Evolutionary conservation across 192 early-diverging fungal genomes (phyloP).

Genomic region (Rhizophlyctis rosea): DNA sequence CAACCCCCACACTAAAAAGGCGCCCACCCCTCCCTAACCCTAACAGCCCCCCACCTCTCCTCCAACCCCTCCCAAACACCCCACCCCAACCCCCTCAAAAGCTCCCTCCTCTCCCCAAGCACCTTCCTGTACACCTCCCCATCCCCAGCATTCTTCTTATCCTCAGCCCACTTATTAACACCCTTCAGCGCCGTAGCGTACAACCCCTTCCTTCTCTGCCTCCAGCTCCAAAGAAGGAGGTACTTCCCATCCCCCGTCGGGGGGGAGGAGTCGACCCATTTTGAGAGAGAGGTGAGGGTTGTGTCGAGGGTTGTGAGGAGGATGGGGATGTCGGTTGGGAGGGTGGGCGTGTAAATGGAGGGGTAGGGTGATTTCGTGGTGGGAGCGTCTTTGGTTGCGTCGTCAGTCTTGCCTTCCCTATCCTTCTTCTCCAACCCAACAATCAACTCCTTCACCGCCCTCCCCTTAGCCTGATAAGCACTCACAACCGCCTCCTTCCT

Average conservation of each 20-base stretch:
- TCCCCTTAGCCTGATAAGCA: constrained; percentile 59
- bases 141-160: constrained; percentile 41
- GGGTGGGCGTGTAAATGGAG: no score
- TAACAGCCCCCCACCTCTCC: constrained; percentile 51
- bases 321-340: no score
- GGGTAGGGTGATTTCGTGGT: no score
- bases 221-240: constrained; percentile 58
- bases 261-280: constrained; percentile 62
- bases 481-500: constrained; percentile 63
- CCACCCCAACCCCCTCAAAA: constrained; percentile 69
- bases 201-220: constrained; percentile 45
- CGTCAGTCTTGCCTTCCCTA: constrained; percentile 38
- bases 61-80: constrained; percentile 66
- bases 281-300: constrained; percentile 51
- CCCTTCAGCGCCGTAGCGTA: constrained; percentile 70
- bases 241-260: constrained; percentile 52
- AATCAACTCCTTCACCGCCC: constrained; percentile 36
- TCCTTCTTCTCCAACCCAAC: constrained; percentile 10
- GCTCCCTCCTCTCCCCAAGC: constrained; percentile 45
- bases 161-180: constrained; percentile 66
- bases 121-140: constrained; percentile 52
- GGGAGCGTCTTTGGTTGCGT: constrained; percentile 8
- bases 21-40: constrained; percentile 41
- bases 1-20: constrained; percentile 34
- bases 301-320: constrained; percentile 52